Percentiles rank a stretch among this genome's conserved stretches.
phyloP scores from a whole-genome alignment of 2,329 filamentous ascomycete species.

The Fusarium sp. region DNA sequence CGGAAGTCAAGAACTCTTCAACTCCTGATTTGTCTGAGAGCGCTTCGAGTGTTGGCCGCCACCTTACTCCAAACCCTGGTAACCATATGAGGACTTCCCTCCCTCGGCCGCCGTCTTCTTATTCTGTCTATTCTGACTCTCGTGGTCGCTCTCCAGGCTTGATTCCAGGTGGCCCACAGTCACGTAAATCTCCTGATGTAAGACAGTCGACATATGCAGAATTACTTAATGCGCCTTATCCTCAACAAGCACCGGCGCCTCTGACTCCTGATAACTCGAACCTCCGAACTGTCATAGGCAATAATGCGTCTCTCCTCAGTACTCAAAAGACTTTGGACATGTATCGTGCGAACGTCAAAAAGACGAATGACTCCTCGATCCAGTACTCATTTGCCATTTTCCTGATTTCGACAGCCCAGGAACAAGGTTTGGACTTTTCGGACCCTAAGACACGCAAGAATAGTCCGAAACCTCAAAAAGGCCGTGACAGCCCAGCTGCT shows the following conservation, averaged over 20 bases:
- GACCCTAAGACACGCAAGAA: conserved; percentile 59
- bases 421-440: conserved; percentile 70
- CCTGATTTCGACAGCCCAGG: conserved; percentile 88
- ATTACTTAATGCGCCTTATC: conserved; percentile 77
- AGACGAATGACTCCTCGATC: conserved; percentile 88
- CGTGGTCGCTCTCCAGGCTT: conserved; percentile 71
- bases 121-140: conserved; percentile 78
- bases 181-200: conserved; percentile 66
- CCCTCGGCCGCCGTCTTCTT: conserved; percentile 78
- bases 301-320: conserved; percentile 89
- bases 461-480: conserved; percentile 60
- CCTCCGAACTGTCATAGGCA: conserved; percentile 82
- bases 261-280: conserved; percentile 82
- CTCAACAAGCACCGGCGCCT: conserved; percentile 77
- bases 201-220: conserved; percentile 67
- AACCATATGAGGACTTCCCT: conserved; percentile 67
- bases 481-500: conserved; percentile 59
- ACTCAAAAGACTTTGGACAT: conserved; percentile 96
- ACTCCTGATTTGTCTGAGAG: conserved; percentile 65
- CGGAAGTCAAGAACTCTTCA: conserved; percentile 58
- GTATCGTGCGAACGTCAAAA: conserved; percentile 97
- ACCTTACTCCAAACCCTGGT: conserved; percentile 69
- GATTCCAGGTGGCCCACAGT: conserved; percentile 59
- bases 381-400: conserved; percentile 98
- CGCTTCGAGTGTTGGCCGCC: conserved; percentile 65